Percentiles rank a stretch among this genome's conserved stretches.
These are phyloP conservation scores for Strigomonas galati DNA, from an alignment of 208 protist species.

Conservation along the genomic window DNA sequence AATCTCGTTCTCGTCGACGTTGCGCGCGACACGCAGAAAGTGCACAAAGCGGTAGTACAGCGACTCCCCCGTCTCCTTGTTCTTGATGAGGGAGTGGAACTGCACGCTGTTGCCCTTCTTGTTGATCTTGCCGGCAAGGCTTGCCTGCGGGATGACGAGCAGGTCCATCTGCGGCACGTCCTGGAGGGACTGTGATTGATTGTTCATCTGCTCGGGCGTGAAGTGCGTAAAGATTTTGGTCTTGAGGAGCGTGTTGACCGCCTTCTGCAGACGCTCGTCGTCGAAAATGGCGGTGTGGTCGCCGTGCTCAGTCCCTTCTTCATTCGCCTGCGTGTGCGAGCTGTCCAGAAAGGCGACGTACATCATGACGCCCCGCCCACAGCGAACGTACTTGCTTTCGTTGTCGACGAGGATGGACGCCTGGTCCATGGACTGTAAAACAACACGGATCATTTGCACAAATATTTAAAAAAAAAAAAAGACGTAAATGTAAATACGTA, in stretches of 20 bases:
- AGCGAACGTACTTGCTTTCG: slow-evolving; percentile 45
- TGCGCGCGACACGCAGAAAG: slow-evolving; percentile 44
- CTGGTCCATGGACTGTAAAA: slow-evolving; percentile 74
- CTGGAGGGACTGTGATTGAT: slow-evolving; percentile 36
- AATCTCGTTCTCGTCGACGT: slow-evolving; percentile 36
- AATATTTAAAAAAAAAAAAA: too few relatives aligned
- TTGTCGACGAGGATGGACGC: slow-evolving; percentile 76
- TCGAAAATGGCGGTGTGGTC: slow-evolving; percentile 21
- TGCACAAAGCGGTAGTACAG: slow-evolving; percentile 68
- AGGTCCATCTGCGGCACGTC: slow-evolving; percentile 61
- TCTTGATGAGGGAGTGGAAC: slow-evolving; percentile 67
- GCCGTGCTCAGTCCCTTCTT: background rate
- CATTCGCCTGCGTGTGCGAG: background rate
- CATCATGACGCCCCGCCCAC: slow-evolving; percentile 60
- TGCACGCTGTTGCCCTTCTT: slow-evolving; percentile 75
- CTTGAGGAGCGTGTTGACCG: slow-evolving; percentile 45
- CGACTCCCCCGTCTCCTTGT: slow-evolving; percentile 42
- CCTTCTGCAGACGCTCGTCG: slow-evolving; percentile 42
- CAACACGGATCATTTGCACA: slow-evolving; percentile 59
- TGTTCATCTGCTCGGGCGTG: slow-evolving; percentile 43
- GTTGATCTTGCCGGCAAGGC: slow-evolving; percentile 77
- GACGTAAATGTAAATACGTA: background rate
- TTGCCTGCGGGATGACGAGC: slow-evolving; percentile 82
- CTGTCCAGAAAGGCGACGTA: slow-evolving; percentile 71
- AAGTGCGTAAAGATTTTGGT: slow-evolving; percentile 77